phyloP scores from a whole-genome alignment of 2,329 filamentous ascomycete species.

The Curvularia lunata region DNA sequence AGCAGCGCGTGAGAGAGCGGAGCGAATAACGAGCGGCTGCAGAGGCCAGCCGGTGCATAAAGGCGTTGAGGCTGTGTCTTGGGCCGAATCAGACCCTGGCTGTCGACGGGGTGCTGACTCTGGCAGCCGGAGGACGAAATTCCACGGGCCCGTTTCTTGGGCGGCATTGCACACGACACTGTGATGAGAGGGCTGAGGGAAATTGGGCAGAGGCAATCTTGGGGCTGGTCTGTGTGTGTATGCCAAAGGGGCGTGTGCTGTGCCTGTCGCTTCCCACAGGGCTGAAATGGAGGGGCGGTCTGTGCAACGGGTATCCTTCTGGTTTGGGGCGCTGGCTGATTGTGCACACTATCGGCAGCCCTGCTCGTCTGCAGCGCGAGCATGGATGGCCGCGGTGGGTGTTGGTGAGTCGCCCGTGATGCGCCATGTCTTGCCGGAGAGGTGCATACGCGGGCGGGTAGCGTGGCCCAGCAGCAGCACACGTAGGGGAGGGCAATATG shows the following conservation, averaged over 20 bases:
- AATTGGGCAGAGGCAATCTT: slow-evolving; percentile 5
- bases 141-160: slow-evolving; percentile 2
- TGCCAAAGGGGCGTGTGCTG: slow-evolving; percentile 9
- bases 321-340: slow-evolving; percentile 21
- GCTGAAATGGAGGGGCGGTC: slow-evolving; percentile 17
- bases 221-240: slow-evolving; percentile 5
- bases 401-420: too few species aligned
- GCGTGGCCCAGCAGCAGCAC: slow-evolving; percentile 20
- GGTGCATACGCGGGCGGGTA: slow-evolving; percentile 28
- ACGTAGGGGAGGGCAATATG: slow-evolving; percentile 8
- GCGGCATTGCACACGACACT: slow-evolving; percentile 5
- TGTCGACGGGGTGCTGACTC: slow-evolving; percentile 22
- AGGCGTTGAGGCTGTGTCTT: slow-evolving; percentile 45
- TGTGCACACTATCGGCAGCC: slow-evolving; percentile 18
- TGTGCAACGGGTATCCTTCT: slow-evolving; percentile 25
- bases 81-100: slow-evolving; percentile 15
- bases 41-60: slow-evolving; percentile 30
- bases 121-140: slow-evolving; percentile 10
- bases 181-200: slow-evolving; percentile 17
- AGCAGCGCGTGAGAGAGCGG: slow-evolving; percentile 23
- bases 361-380: slow-evolving; percentile 19
- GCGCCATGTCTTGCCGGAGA: slow-evolving; percentile 24
- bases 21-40: slow-evolving; percentile 24
- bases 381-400: slow-evolving; percentile 10
- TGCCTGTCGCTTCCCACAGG: slow-evolving; percentile 10